Percentiles rank a stretch among this genome's conserved stretches.
Evolutionary conservation across 805 yeast species (phyloP).

Genomic region (Saccharomyces paradoxus): DNA sequence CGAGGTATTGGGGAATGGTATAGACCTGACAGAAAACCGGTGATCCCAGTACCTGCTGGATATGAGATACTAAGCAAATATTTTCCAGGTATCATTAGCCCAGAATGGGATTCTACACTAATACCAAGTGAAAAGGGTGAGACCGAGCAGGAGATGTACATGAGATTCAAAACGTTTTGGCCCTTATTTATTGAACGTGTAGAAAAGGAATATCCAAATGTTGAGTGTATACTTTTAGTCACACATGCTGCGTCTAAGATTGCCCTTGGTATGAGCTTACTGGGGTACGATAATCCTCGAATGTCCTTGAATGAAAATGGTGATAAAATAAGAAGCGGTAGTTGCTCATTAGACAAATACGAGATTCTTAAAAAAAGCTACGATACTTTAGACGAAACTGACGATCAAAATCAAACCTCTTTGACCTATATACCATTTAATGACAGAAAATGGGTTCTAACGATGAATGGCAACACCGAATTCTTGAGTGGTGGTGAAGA

Average conservation of each 20-base stretch:
- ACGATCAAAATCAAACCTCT: constrained; percentile 4
- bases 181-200: constrained; percentile 47
- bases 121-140: constrained; percentile 68
- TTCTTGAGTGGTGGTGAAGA: constrained; percentile 76
- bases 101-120: constrained; percentile 46
- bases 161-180: constrained; percentile 52
- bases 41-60: constrained; percentile 64
- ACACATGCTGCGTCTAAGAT: constrained; percentile 93
- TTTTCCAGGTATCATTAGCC: constrained; percentile 42
- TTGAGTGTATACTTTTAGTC: constrained; percentile 59
- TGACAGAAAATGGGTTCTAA: constrained; percentile 46
- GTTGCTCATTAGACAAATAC: constrained; percentile 75
- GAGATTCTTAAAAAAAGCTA: constrained; percentile 17
- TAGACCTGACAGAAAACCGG: constrained; percentile 47
- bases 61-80: constrained; percentile 40
- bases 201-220: constrained; percentile 49
- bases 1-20: constrained; percentile 93
- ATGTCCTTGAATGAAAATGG: constrained; percentile 44
- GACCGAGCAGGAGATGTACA: constrained; percentile 57
- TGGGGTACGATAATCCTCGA: constrained; percentile 44
- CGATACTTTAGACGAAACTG: constrained; percentile 14
- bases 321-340: constrained; percentile 58
- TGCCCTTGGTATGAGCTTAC: constrained; percentile 71
- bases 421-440: constrained; percentile 10
- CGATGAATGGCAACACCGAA: constrained; percentile 64